phyloP scores from a whole-genome alignment of 2,329 filamentous ascomycete species.

The Aspergillus japonicus region DNA sequence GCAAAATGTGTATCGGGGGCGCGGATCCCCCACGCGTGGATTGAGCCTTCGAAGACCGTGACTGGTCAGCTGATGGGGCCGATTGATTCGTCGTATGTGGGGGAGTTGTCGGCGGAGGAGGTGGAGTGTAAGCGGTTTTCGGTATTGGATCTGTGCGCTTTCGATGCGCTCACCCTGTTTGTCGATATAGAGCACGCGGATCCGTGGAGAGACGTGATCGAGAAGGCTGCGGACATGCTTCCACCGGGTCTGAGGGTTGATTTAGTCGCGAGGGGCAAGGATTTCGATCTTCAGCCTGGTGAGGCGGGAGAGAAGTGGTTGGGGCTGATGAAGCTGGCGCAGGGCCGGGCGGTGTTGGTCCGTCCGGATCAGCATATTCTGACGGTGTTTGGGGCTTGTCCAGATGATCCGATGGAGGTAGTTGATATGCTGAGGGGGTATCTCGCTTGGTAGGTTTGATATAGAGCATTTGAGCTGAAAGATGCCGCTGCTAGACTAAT shows the following conservation, averaged over 20 bases:
- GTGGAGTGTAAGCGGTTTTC: conserved; percentile 31
- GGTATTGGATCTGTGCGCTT: conserved; percentile 38
- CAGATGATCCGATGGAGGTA: background rate
- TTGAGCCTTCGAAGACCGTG: conserved; percentile 12
- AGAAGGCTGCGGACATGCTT: background rate
- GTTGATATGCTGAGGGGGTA: conserved; percentile 2
- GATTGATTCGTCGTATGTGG: conserved; percentile 38
- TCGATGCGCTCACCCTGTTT: conserved; percentile 34
- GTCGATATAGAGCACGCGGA: conserved; percentile 10
- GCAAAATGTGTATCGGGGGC: conserved; percentile 41
- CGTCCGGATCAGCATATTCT: conserved; percentile 44
- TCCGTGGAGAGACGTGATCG: background rate
- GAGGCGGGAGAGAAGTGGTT: conserved; percentile 23
- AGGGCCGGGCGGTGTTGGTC: conserved; percentile 32
- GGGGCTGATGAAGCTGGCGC: conserved; percentile 20
- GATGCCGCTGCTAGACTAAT: too few species aligned
- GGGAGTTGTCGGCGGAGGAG: conserved; percentile 29
- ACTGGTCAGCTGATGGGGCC: conserved; percentile 12
- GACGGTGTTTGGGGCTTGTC: conserved; percentile 6
- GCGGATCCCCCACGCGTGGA: conserved; percentile 45
- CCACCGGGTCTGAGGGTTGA: conserved; percentile 4
- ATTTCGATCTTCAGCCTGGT: conserved; percentile 25
- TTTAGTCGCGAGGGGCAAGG: conserved; percentile 12
- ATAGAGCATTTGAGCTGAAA: background rate
- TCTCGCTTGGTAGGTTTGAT: background rate